Evolutionary conservation across 2,329 filamentous ascomycete species (phyloP).

Genomic region (Fusarium poae): DNA sequence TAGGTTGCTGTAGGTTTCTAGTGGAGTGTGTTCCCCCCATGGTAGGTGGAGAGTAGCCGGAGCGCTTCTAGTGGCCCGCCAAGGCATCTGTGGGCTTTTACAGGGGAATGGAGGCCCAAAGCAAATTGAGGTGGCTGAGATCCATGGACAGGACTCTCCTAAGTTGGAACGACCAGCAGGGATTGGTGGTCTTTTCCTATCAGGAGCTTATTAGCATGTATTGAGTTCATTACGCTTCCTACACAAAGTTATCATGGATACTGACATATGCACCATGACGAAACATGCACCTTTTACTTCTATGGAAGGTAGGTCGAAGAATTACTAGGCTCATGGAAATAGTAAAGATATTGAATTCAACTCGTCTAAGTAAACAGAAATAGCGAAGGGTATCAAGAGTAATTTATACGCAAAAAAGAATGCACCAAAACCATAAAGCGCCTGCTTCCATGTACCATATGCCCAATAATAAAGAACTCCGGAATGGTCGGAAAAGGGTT

Average conservation of each 20-base stretch:
- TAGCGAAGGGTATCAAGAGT: conserved; percentile 45
- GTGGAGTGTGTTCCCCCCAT: conserved; percentile 32
- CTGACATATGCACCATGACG: conserved; percentile 20
- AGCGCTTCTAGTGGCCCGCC: conserved; percentile 27
- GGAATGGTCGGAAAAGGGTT: conserved; percentile 23
- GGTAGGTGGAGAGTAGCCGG: conserved; percentile 24
- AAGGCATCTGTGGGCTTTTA: conserved; percentile 22
- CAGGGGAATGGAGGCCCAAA: conserved; percentile 29
- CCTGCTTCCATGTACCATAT: conserved; percentile 24
- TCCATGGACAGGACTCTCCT: conserved; percentile 13
- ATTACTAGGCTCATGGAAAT: background rate
- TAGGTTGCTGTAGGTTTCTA: conserved; percentile 27
- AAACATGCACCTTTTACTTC: background rate
- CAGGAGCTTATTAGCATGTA: conserved; percentile 11
- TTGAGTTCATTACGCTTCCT: conserved; percentile 18
- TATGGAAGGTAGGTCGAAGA: too few species aligned
- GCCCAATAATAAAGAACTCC: conserved; percentile 31
- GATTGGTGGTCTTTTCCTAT: conserved; percentile 30
- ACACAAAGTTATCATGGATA: conserved; percentile 20
- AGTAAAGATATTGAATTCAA: conserved; percentile 21
- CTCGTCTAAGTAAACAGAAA: conserved; percentile 28
- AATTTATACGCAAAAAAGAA: conserved; percentile 37
- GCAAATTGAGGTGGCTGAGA: conserved; percentile 44
- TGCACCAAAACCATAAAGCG: conserved; percentile 19
- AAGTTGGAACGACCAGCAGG: conserved; percentile 16